Conservation (phyloP, 2,329 filamentous ascomycete species). For the Phyllosticta citrichinensis region DNA sequence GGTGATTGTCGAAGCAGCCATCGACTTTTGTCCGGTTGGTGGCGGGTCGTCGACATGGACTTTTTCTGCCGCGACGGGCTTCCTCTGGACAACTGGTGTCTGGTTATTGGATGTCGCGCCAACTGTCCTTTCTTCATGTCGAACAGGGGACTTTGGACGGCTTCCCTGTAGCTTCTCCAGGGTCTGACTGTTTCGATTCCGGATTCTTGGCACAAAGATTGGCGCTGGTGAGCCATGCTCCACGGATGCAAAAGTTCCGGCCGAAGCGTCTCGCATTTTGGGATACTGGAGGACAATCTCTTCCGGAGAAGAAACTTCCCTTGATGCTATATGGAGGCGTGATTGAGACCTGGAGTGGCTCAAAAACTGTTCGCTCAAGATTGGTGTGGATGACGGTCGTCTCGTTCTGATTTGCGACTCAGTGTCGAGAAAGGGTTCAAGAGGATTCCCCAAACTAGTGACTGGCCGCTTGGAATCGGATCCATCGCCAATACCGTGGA, state of each 20-base stretch:
- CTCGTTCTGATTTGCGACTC: background rate
- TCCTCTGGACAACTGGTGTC: background rate
- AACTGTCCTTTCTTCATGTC: background rate
- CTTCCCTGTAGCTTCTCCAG: background rate
- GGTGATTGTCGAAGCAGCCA: background rate
- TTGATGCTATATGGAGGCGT: background rate
- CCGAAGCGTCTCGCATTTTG: background rate
- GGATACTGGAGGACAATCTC: background rate
- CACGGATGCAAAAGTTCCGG: background rate
- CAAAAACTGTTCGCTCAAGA: background rate
- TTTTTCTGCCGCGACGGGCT: background rate
- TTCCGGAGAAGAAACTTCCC: background rate
- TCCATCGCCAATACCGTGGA: background rate
- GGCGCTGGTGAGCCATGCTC: background rate
- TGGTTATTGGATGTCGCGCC: background rate
- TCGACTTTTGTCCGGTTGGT: background rate
- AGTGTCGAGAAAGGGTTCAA: background rate
- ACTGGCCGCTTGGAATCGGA: slow-evolving; percentile 2
- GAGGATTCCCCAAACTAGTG: slow-evolving; percentile 4
- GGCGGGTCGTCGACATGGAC: background rate
- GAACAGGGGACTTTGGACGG: background rate
- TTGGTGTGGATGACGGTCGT: background rate
- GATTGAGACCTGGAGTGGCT: background rate
- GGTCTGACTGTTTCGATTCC: background rate
- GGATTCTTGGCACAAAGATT: background rate